Evolutionary conservation across 257 asterid species (phyloP).

Genomic region (Lavandula angustifolia): DNA sequence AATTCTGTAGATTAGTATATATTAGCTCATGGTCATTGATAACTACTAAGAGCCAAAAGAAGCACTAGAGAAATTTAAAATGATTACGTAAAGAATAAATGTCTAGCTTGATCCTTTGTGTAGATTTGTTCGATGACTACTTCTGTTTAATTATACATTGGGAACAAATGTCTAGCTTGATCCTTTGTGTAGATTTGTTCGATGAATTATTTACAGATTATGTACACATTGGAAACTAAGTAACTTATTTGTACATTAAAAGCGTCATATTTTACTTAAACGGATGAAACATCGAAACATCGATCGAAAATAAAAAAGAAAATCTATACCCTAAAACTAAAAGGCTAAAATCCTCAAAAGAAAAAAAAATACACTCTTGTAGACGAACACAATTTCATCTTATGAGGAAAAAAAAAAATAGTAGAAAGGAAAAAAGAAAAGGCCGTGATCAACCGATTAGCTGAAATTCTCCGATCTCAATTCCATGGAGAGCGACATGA

Average conservation of each 20-base stretch:
- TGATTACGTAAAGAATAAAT: background rate
- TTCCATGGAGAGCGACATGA: conserved; percentile 25
- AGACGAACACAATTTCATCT: conserved; percentile 2
- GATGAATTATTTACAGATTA: too few species aligned
- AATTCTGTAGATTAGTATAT: too few species aligned
- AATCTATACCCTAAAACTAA: background rate
- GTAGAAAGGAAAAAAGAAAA: background rate
- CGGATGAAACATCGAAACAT: conserved; percentile 16
- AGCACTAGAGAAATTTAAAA: background rate
- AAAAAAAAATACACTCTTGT: background rate
- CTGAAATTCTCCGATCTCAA: conserved; percentile 23
- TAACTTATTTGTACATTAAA: conserved; percentile 25
- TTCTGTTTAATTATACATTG: too few species aligned
- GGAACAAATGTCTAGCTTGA: too few species aligned
- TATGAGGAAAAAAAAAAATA: background rate
- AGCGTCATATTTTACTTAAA: conserved; percentile 21
- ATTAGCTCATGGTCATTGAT: background rate
- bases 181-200: too few species aligned
- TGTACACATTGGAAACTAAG: too few species aligned
- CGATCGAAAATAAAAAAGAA: background rate
- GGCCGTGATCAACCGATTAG: conserved; percentile 3
- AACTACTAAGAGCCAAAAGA: conserved; percentile 4
- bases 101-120: too few species aligned
- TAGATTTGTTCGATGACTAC: too few species aligned
- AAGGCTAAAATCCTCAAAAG: background rate